phyloP scores from a whole-genome alignment of 768 basidiomycete genomes.

The Coprinopsis sp. region DNA sequence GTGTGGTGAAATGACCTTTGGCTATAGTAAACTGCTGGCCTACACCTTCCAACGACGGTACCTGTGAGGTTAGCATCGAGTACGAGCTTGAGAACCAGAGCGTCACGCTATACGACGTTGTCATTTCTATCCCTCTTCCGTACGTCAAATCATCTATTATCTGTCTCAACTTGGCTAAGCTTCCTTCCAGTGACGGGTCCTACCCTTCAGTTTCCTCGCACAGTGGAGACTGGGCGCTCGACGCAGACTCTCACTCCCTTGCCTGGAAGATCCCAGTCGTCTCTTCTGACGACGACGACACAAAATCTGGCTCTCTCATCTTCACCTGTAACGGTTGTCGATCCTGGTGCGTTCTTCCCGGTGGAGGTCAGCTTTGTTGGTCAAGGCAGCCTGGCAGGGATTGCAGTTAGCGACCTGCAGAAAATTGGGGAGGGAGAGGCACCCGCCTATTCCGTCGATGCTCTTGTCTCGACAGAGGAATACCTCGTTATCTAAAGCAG shows the following conservation, averaged over 20 bases:
- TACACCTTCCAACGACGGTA: constrained; percentile 86
- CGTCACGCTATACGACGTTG: constrained; percentile 76
- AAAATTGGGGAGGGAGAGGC: constrained; percentile 41
- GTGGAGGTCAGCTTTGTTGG: constrained; percentile 79
- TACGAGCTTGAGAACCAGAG: constrained; percentile 90
- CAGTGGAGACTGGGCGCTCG: constrained; percentile 77
- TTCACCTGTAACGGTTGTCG: constrained; percentile 86
- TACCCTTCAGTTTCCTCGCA: constrained; percentile 81
- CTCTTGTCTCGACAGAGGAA: constrained; percentile 48
- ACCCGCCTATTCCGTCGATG: constrained; percentile 48
- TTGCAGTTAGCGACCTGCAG: constrained; percentile 59
- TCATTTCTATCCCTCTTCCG: constrained; percentile 92
- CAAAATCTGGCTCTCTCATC: constrained; percentile 79
- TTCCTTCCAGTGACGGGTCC: constrained; percentile 55
- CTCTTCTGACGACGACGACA: constrained; percentile 51
- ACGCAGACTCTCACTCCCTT: constrained; percentile 73
- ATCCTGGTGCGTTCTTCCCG: constrained; percentile 85
- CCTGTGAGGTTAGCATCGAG: constrained; percentile 92
- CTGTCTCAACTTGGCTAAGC: neutral
- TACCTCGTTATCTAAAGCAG: constrained; percentile 48
- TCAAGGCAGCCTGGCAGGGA: constrained; percentile 75
- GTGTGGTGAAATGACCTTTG: constrained; percentile 1
- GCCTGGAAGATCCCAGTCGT: constrained; percentile 81
- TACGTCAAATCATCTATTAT: constrained; percentile 35
- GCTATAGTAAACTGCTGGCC: constrained; percentile 93